phyloP scores from a whole-genome alignment of 2,329 filamentous ascomycete species.

The Magnaporthales sp. region DNA sequence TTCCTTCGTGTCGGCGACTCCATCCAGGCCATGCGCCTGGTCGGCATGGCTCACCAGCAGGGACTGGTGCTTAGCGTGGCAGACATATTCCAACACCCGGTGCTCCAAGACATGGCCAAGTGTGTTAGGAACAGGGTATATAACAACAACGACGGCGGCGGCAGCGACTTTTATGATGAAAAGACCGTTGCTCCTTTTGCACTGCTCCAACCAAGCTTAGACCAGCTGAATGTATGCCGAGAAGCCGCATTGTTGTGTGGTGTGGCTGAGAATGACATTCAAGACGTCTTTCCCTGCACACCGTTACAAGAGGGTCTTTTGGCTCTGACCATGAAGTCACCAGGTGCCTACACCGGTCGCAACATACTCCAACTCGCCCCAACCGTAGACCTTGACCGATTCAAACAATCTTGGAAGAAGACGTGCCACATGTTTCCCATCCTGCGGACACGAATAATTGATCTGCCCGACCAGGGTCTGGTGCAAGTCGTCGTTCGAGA shows the following conservation, averaged over 20 bases:
- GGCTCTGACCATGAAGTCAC: slow-evolving; percentile 39
- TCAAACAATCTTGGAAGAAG: slow-evolving; percentile 33
- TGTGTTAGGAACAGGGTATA: background rate
- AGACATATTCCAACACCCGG: background rate
- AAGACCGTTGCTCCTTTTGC: background rate
- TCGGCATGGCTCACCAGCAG: background rate
- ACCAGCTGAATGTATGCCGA: background rate
- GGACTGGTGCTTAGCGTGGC: slow-evolving; percentile 1
- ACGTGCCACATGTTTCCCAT: slow-evolving; percentile 29
- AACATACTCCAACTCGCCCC: slow-evolving; percentile 33
- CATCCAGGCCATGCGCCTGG: background rate
- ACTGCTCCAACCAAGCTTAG: background rate
- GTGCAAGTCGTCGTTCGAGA: background rate
- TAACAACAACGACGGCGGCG: background rate
- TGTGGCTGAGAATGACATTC: slow-evolving; percentile 21
- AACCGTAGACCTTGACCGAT: slow-evolving; percentile 22
- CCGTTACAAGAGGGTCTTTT: slow-evolving; percentile 46
- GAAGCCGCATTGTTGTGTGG: background rate
- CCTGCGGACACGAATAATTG: slow-evolving; percentile 38
- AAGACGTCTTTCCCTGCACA: slow-evolving; percentile 46
- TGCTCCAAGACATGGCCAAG: background rate
- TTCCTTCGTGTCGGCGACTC: background rate
- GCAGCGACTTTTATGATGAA: too few species aligned
- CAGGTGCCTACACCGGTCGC: slow-evolving; percentile 43
- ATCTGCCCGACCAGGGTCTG: background rate